Base-by-base conservation (phyloP, 345 rosid genomes). In the Psidium guajava region DNA sequence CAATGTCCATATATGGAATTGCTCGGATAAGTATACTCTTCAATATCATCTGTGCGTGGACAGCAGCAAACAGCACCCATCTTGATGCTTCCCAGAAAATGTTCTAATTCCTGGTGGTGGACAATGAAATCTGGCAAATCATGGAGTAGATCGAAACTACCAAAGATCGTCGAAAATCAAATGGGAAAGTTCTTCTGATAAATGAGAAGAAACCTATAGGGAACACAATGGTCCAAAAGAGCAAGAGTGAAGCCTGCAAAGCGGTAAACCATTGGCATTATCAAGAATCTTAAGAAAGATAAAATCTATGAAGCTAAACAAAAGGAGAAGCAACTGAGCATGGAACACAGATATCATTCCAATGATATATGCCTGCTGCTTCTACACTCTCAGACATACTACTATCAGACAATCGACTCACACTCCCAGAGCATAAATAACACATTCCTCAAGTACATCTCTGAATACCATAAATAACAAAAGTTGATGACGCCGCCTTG, bases 11-110 rank as follows among this genome's bases (percentile, higher is more conserved):
- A 89, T n/a, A 91, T 64, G 11, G 93, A 88, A 88, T 87, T 92
- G 89, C 91, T 86, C 5, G 93, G 88, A 84, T 86, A 87, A 52
- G 88, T 82, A 85, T 88, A 89, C 81, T 91, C 96, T 44, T 93
- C 94, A 50, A 85, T 53, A n/a, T 93, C 96, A 87, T 91, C 93
- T n/a, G 87, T 82, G 50, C 93, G 86, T 14, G 90, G 89, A 53
- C 95, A 93, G 91, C 94, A 92, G 91, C 93, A 93, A 81, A 91
- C 86, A 47, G 91, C 89, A 84, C 93, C 92, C 96, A 92, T 93
- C 57, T 69, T 81, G 51, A 54, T 54, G 74, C 81, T 83, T 32
- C 40, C 32, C 56, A 83, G 32, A 64, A 64, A 83, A 50, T n/a
- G 69, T 49, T 64, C 55, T 82, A 28, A 47, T 25, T 58, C 61